Conservation (phyloP, 257 asterid genomes). For the Mitragyna speciosa region DNA sequence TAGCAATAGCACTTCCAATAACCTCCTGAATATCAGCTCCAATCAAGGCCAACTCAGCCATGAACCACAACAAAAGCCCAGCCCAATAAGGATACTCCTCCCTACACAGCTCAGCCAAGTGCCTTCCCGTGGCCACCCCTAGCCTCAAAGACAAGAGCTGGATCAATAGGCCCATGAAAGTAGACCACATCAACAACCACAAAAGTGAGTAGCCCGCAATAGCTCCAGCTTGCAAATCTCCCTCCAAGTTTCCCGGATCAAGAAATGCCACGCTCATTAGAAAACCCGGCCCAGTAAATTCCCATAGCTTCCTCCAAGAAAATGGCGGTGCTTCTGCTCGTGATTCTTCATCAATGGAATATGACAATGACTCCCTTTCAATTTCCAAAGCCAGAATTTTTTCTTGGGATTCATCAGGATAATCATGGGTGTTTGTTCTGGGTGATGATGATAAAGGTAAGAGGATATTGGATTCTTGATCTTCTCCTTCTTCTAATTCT, state of each 20-base stretch:
- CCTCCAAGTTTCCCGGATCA: conserved; percentile 96
- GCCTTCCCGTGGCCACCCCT: conserved; percentile 91
- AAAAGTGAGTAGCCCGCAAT: conserved; percentile 87
- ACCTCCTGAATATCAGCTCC: conserved; percentile 99
- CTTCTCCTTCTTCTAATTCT: conserved; percentile 19
- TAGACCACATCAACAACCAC: conserved; percentile 91
- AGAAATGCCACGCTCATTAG: conserved; percentile 86
- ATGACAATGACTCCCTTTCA: conserved; percentile 23
- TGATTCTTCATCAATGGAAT: conserved; percentile 8
- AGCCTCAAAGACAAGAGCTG: conserved; percentile 76
- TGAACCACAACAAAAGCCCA: conserved; percentile 67
- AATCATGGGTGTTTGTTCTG: neutral
- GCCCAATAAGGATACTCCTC: conserved; percentile 92
- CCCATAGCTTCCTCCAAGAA: conserved; percentile 74
- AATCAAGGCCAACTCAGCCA: conserved; percentile 91
- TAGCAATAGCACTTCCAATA: conserved; percentile 94
- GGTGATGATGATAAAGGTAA: conserved; percentile 14
- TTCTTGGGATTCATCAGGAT: conserved; percentile 18
- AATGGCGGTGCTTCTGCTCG: conserved; percentile 52
- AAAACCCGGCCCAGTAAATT: conserved; percentile 89
- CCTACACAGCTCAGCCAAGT: conserved; percentile 90
- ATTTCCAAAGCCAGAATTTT: conserved; percentile 40
- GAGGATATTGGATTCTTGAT: conserved; percentile 26
- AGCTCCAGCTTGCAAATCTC: conserved; percentile 97
- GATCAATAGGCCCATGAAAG: conserved; percentile 79